Evolutionary conservation across 1,284 basidiomycete genomes (phyloP).

Genomic region (Heterobasidion annosum): DNA sequence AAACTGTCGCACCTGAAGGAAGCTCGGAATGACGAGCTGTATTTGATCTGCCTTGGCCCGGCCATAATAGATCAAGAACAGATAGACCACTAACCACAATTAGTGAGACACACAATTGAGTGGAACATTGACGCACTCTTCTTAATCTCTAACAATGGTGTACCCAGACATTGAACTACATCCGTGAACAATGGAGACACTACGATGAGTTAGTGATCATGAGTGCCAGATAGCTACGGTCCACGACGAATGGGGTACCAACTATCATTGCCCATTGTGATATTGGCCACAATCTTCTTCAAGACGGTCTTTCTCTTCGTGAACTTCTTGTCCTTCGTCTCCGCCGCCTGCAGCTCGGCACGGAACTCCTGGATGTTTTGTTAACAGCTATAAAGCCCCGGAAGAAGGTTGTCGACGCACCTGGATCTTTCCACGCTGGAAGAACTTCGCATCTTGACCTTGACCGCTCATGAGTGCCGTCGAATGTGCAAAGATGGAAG

Average conservation of each 20-base stretch:
- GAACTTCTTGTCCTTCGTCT: conserved; percentile 91
- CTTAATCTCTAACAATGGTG: conserved; percentile 93
- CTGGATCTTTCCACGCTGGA: conserved; percentile 87
- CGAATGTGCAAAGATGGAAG: not conserved
- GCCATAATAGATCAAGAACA: conserved; percentile 90
- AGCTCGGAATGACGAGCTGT: conserved; percentile 80
- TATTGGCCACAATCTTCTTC: conserved; percentile 94
- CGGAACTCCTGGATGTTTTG: conserved; percentile 59
- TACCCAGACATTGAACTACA: conserved; percentile 82
- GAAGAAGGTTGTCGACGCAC: conserved; percentile 31
- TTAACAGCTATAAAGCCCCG: conserved; percentile 9
- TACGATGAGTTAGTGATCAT: conserved; percentile 24
- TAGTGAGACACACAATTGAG: no score
- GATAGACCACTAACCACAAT: conserved; percentile 69
- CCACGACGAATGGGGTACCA: conserved; percentile 29
- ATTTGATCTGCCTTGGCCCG: conserved; percentile 84
- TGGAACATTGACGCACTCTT: conserved; percentile 63
- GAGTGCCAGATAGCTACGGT: conserved; percentile 2
- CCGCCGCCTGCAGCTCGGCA: conserved; percentile 81
- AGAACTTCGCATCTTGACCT: conserved; percentile 86
- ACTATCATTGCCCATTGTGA: conserved; percentile 96
- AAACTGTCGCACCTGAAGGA: conserved; percentile 60
- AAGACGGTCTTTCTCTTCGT: conserved; percentile 83
- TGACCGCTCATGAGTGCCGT: conserved; percentile 41
- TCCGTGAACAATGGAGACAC: conserved; percentile 92